Evolutionary conservation across 257 asterid genomes (phyloP).

Genomic region (Rubia yunnanensis): DNA sequence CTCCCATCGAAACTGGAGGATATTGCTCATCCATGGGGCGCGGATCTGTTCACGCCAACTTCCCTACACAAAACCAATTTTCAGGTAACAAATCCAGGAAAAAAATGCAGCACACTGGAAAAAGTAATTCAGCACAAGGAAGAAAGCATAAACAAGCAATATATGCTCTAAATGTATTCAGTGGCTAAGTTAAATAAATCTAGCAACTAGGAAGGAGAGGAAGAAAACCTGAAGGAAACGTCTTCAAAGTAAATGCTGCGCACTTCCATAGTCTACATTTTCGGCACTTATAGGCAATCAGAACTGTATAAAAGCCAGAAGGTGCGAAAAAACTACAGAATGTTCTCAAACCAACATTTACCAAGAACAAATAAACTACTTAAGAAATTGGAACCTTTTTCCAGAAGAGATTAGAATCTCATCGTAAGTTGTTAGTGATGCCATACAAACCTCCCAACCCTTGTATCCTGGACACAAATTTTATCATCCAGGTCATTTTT

Average conservation of each 20-base stretch:
- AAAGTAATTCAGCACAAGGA: neutral
- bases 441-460: constrained; percentile 12
- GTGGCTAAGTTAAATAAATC: constrained; percentile 1
- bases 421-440: constrained; percentile 35
- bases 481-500: constrained; percentile 16
- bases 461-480: constrained; percentile 20
- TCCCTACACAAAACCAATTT: neutral
- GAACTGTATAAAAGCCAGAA: constrained; percentile 2
- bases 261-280: constrained; percentile 5
- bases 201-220: constrained; percentile 1
- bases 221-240: constrained; percentile 17
- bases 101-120: neutral
- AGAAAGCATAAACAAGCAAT: constrained; percentile 5
- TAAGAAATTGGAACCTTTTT: constrained; percentile 22
- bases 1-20: constrained; percentile 21
- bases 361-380: constrained; percentile 18
- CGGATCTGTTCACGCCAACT: constrained; percentile 28
- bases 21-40: constrained; percentile 22
- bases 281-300: constrained; percentile 21
- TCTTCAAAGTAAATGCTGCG: neutral
- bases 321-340: constrained; percentile 12
- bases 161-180: too few relatives aligned
- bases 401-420: constrained; percentile 23
- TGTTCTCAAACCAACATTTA: constrained; percentile 23
- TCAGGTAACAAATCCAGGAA: neutral